Conservation (phyloP, 257 asterid species). For the Nicotiana obtusifolia region DNA sequence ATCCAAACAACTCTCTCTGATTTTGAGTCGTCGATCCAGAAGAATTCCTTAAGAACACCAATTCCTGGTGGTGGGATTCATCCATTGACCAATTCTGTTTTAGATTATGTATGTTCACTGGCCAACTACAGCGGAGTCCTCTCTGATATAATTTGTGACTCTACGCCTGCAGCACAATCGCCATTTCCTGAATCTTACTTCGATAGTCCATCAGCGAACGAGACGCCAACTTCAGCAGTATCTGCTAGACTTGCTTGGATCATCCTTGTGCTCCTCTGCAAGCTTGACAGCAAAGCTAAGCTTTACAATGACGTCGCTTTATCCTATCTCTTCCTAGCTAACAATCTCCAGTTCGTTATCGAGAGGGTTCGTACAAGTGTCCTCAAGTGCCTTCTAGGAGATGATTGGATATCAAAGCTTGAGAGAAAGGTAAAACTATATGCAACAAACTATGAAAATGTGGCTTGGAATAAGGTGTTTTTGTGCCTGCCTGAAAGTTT, state of each 20-base stretch:
- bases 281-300: conserved; percentile 59
- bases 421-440: conserved; percentile 52
- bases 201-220: conserved; percentile 18
- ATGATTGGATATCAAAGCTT: conserved; percentile 47
- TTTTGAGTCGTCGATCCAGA: conserved; percentile 48
- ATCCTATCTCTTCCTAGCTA: conserved; percentile 64
- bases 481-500: conserved; percentile 36
- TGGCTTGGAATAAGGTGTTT: conserved; percentile 51
- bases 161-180: conserved; percentile 15
- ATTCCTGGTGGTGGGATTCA: conserved; percentile 59
- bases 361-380: conserved; percentile 31
- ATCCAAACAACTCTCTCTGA: conserved; percentile 35
- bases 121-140: conserved; percentile 48
- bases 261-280: conserved; percentile 62
- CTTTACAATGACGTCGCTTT: conserved; percentile 46
- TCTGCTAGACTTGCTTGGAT: conserved; percentile 56
- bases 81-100: conserved; percentile 45
- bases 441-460: conserved; percentile 44
- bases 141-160: conserved; percentile 32
- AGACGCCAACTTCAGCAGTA: conserved; percentile 29
- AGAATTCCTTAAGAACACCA: conserved; percentile 35
- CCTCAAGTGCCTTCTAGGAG: conserved; percentile 46
- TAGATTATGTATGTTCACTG: conserved; percentile 35
- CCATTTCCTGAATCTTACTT: conserved; percentile 55
- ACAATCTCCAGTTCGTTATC: conserved; percentile 48